A percentile compares a stretch with the other conserved stretches of the same genome.
Conservation (phyloP, 2,329 filamentous ascomycete species). For the Botrytis paeoniae region DNA sequence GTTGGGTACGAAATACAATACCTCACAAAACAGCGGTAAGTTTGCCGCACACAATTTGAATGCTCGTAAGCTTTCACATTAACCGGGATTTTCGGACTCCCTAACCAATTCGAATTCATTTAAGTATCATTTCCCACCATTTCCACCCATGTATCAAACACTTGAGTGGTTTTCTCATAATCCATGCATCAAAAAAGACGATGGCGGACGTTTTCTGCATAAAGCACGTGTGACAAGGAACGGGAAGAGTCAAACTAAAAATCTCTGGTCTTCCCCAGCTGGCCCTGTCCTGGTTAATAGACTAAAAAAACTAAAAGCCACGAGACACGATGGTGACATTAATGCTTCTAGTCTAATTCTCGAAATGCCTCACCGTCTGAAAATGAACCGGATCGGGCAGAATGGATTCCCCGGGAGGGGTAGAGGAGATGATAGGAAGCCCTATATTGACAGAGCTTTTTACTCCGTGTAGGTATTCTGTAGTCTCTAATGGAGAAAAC, state of each 20-base stretch:
- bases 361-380: constrained; percentile 16
- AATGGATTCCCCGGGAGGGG: not conserved
- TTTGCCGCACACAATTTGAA: not conserved
- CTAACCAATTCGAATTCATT: not conserved
- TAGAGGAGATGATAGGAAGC: not conserved
- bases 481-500: not conserved
- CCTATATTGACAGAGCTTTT: not conserved
- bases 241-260: not conserved
- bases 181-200: not conserved
- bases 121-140: not conserved
- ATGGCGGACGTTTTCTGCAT: constrained; percentile 19
- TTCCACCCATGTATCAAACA: not conserved
- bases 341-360: constrained; percentile 13
- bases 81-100: not conserved
- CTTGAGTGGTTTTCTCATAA: not conserved
- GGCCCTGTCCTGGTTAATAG: not conserved
- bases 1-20: not conserved
- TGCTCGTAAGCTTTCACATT: not conserved
- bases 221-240: constrained; percentile 16
- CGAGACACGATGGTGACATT: not conserved
- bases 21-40: not conserved
- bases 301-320: constrained; percentile 13
- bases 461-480: not conserved
- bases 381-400: not conserved
- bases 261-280: not conserved